Base-by-base conservation (phyloP, 371 early-diverging fungal genomes). In the Capillidium rhysosporum region DNA sequence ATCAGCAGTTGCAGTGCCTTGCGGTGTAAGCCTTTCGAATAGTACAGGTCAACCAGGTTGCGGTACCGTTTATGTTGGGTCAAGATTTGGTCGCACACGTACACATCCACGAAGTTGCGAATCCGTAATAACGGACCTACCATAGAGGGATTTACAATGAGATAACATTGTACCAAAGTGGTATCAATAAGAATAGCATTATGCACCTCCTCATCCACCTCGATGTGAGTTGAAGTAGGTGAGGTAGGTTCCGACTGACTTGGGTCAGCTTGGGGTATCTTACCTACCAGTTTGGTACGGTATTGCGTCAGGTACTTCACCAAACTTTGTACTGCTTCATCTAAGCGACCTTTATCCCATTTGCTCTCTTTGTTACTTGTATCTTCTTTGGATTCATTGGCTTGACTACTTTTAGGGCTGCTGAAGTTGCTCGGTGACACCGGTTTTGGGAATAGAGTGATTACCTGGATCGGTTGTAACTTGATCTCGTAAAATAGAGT, bases 21-120 rank as follows among this genome's bases (percentile, higher is more conserved):
- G 25, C 75, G 73, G 63, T 91, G 92, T 34, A 86, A 71, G 4
- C 84, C 86, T 60, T 89, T 90, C 57, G 85, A 82, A 34, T 80
- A 76, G 64, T 89, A 95, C 45, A 92, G 72, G 59, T 92, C 93
- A 8, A 92, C 80, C 25, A 95, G 65, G 61, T 91, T 91, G 39
- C 71, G 67, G 60, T 80, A 80, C 68, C 85, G 87, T 74, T 75
- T 65, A 45, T 34, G 24, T 47, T 81, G 73, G 44, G 76, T 65
- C 55, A 95, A 66, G 14, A 92, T 71, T 20, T 61, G 69, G 60
- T 92, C 92, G 38, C 79, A 74, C 55, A 83, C 82, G 55, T 80
- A 74, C 2, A 92, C 73, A 59, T 91, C 82, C 59, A 91, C 91
- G 58, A 89, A 78, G 58, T 87, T 87, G 41, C 76, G 72, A 0